Evolutionary conservation across 2,329 filamentous ascomycete species (phyloP), one percentile per base, ranked within the genome.

Genomic region (Alternaria alternata): DNA sequence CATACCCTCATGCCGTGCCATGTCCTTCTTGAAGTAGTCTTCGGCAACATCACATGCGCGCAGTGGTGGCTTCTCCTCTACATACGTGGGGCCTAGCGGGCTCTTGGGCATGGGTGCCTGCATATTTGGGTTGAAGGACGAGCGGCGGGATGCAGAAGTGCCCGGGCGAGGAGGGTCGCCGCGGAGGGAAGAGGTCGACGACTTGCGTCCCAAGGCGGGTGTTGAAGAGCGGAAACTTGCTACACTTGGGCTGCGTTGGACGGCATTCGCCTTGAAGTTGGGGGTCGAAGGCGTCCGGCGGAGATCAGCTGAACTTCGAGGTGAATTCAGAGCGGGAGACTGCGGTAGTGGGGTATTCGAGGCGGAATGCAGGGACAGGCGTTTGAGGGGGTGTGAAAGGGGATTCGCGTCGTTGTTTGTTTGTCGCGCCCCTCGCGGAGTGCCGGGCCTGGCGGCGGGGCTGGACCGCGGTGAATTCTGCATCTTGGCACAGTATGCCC

Each of bases 21-120:
- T 78, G 75, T 96, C 92, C 62, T 85, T 86, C 62, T 83, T 82
- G 73, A 96, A 91, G 76, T 91, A 88, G 8, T 87, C 84, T 48
- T 83, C 85, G 4, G 92, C 92, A 43, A 94, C 80, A 26, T 85
- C 83, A 49, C 81, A 82, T 26, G 87, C 83, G 11, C 86, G 87
- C 39, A 81, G 68, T 14, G 77, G 76, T 7, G 76, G 79, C 57
- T 79, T 79, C 61, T 78, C 75, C 30, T 78, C 77, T 49, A 74
- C 72, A 49, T 73, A 74, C 18, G 76, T 72, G 12, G 75, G 70
- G 2, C 47, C 58, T 48, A 81, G 75, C 41, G 79, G 78, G 53
- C 80, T 80, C 64, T 78, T 80, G 14, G 76, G 70, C 61, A 79
- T 73, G n/a, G 75, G 75, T 20, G 78, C 78, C 57, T 76, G 70